Evolutionary conservation across 164 flowering plant genomes (phyloP).

Genomic region (Protea cynaroides): DNA sequence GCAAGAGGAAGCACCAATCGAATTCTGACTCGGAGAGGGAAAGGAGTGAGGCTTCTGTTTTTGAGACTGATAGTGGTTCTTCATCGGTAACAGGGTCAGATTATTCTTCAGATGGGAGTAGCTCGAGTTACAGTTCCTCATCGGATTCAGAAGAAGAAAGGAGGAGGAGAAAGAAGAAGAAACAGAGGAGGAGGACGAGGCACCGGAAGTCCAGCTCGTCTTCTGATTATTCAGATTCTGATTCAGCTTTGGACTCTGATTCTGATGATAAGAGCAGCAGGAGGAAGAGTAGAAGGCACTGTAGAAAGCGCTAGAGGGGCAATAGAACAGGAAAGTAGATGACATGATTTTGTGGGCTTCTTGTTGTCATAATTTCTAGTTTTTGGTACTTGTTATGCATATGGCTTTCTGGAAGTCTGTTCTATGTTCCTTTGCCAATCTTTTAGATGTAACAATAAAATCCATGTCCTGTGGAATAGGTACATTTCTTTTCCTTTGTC

Average conservation of each 20-base stretch:
- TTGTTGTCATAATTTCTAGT: no score
- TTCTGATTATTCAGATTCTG: constrained; percentile 51
- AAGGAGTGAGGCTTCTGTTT: constrained; percentile 5
- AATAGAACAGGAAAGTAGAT: no score
- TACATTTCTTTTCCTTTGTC: no score
- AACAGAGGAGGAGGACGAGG: constrained; percentile 31
- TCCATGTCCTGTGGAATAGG: no score
- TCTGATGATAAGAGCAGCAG: constrained; percentile 19
- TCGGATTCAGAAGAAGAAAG: constrained; percentile 2
- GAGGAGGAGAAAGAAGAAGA: constrained; percentile 22
- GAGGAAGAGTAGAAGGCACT: constrained; percentile 45
- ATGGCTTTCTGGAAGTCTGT: no score
- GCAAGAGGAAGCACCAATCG: constrained; percentile 53
- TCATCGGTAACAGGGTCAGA: constrained; percentile 52
- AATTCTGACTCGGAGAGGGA: constrained; percentile 43
- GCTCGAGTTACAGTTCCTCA: constrained; percentile 43
- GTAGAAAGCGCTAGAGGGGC: constrained; percentile 27
- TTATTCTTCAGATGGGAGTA: constrained; percentile 42
- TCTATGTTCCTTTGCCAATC: no score
- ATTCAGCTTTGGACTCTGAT: constrained; percentile 29
- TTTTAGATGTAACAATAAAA: no score
- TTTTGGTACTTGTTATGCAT: no score
- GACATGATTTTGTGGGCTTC: no score
- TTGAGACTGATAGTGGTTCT: constrained; percentile 9
- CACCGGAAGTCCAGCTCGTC: constrained; percentile 41